Base-by-base conservation (phyloP, 2,329 filamentous ascomycete genomes). In the Diaporthe longicolla region DNA sequence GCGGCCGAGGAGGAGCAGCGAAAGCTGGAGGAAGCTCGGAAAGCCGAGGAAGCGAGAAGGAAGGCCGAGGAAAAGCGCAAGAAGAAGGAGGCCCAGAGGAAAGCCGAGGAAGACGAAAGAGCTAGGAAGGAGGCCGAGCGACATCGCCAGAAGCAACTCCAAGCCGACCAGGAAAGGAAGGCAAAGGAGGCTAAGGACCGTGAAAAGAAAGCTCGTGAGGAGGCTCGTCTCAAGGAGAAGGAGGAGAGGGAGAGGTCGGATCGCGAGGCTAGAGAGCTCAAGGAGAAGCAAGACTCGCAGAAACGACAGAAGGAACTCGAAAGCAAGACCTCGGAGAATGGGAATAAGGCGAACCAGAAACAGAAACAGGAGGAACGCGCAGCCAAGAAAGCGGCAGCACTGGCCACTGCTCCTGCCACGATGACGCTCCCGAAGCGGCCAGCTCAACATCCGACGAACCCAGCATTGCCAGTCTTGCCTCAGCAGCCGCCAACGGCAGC, bases 11-110 rank as follows among this genome's bases (percentile, higher is more conserved):
- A 98, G 82, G 93, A 93, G 54, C 92, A 93, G 63, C 88, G 90
- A 58, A 90, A 92, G 77, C 93, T 91, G 65, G 91, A 93, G 5
- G 95, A 98, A 81, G 91, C 93, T 80, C 93, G 93, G 82, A 94
- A 92, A 79, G 87, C 90, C 26, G 94, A 97, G 80, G 95, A 98
- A 83, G 92, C 94, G 80, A 92, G 91, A 78, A 89, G 89, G 77
- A 97, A 92, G 84, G 92, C 93, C 57, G 97, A 99, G 80, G 96
- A 98, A 84, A 96, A 95, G 83, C 91, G 94, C 61, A 95, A 92
- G 85, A 97, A 97, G 85, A 94, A 93, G 79, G 97, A 99, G 80
- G 93, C 94, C 4, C 94, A 97, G 83, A 95, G 93, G 82, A 97
- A 94, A 82, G 93, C 94, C 37, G 94, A 95, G 77, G 97, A 98